A percentile compares a stretch with the other conserved stretches of the same genome.
Evolutionary conservation across 106 monocot species (phyloP).

Genomic region (Dendrobium chrysotoxum): DNA sequence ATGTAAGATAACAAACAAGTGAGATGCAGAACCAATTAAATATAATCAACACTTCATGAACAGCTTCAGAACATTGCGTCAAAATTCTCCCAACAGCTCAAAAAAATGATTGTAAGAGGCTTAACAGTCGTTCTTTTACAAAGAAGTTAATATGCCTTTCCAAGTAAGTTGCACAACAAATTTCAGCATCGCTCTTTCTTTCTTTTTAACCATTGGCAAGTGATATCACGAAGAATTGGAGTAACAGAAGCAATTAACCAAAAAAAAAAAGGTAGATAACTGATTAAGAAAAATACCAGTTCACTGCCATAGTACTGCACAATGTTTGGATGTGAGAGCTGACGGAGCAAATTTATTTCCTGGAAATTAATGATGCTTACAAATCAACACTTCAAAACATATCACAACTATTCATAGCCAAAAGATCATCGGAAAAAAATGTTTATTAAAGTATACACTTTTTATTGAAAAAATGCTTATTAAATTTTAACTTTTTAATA

Average conservation of each 20-base stretch:
- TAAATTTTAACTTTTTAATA: background rate
- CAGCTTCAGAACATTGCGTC: background rate
- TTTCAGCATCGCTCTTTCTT: background rate
- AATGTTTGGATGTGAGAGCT: slow-evolving; percentile 76
- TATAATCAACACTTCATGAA: background rate
- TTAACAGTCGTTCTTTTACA: background rate
- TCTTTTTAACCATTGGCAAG: background rate
- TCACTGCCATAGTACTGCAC: slow-evolving; percentile 92
- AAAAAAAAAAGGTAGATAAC: background rate
- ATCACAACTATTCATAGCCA: background rate
- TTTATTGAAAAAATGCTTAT: no score
- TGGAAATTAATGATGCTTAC: slow-evolving; percentile 10
- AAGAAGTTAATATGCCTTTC: background rate
- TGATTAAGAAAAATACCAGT: slow-evolving; percentile 30
- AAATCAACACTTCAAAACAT: background rate
- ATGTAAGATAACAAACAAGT: no score
- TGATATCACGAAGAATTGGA: background rate
- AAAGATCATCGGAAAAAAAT: no score
- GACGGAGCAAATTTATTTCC: slow-evolving; percentile 77
- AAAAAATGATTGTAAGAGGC: background rate
- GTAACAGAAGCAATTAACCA: background rate
- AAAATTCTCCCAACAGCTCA: background rate
- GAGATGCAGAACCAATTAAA: background rate
- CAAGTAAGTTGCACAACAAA: background rate
- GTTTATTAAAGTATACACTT: no score